These are phyloP conservation scores for Salix brachista DNA, from an alignment of 345 rosid genomes.

Conservation along the genomic window DNA sequence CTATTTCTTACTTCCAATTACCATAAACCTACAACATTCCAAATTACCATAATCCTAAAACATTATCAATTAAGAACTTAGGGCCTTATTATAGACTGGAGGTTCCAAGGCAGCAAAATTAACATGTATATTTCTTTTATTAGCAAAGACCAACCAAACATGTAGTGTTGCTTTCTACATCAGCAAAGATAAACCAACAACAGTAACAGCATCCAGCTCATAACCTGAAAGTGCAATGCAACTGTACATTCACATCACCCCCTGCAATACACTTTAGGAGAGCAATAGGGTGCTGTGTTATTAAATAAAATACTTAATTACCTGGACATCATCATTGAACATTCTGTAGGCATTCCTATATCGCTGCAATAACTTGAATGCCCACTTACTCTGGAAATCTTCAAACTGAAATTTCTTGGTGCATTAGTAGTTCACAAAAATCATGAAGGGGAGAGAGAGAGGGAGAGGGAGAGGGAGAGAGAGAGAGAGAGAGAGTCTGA, in stretches of 20 bases:
- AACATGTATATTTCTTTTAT: background rate
- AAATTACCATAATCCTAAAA: background rate
- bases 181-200: no score
- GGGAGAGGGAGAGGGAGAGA: no score
- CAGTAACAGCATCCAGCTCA: no score
- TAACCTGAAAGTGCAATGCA: background rate
- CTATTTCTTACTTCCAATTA: background rate
- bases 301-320: constrained; percentile 28
- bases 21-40: background rate
- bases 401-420: constrained; percentile 61
- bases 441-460: background rate
- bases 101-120: background rate
- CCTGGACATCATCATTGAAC: constrained; percentile 99
- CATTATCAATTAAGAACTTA: background rate
- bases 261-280: background rate
- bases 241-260: background rate
- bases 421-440: constrained; percentile 1
- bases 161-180: background rate
- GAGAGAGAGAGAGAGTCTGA: background rate
- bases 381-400: constrained; percentile 99
- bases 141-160: background rate
- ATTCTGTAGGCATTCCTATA: constrained; percentile 75
- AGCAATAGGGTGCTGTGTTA: background rate
- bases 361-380: constrained; percentile 90
- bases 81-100: background rate